Conservation (phyloP, 805 yeast species). For the Candida orba region DNA sequence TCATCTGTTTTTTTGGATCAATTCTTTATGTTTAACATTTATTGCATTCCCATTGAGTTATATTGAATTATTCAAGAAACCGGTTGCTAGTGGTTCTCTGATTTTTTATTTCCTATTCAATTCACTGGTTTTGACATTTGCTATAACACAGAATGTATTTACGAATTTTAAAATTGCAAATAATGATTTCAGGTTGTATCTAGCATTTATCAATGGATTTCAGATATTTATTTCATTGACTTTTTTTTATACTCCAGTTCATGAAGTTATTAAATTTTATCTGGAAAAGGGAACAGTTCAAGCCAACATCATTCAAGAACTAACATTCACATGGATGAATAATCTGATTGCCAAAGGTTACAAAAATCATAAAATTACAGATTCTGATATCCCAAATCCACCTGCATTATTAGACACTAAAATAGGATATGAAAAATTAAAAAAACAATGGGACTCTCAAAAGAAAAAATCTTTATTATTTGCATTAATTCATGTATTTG, state of each 20-base stretch:
- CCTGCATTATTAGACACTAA: conserved; percentile 60
- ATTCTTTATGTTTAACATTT: conserved; percentile 13
- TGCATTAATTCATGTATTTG: conserved; percentile 69
- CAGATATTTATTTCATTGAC: conserved; percentile 26
- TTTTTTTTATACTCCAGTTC: conserved; percentile 30
- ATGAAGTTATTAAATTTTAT: conserved; percentile 32
- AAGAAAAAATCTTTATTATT: conserved; percentile 41
- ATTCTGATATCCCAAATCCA: conserved; percentile 69
- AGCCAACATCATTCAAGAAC: conserved; percentile 65
- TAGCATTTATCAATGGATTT: conserved; percentile 24
- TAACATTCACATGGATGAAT: conserved; percentile 91
- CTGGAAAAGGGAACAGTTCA: conserved; percentile 37
- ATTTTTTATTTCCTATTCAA: conserved; percentile 70
- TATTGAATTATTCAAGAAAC: conserved; percentile 35
- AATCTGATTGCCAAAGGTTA: conserved; percentile 75
- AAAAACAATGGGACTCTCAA: conserved; percentile 55
- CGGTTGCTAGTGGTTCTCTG: conserved; percentile 57
- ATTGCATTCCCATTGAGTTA: conserved; percentile 36
- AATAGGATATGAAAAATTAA: conserved; percentile 42
- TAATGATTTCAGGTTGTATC: conserved; percentile 22
- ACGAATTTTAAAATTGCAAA: conserved; percentile 22
- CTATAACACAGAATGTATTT: conserved; percentile 32
- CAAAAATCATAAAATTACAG: conserved; percentile 36
- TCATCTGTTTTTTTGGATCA: conserved; percentile 4
- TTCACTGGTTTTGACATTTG: conserved; percentile 37